A percentile compares a stretch with the other conserved stretches of the same genome.
phyloP scores from a whole-genome alignment of 352 stramenopile species.

The Pythium phragmiticola region DNA sequence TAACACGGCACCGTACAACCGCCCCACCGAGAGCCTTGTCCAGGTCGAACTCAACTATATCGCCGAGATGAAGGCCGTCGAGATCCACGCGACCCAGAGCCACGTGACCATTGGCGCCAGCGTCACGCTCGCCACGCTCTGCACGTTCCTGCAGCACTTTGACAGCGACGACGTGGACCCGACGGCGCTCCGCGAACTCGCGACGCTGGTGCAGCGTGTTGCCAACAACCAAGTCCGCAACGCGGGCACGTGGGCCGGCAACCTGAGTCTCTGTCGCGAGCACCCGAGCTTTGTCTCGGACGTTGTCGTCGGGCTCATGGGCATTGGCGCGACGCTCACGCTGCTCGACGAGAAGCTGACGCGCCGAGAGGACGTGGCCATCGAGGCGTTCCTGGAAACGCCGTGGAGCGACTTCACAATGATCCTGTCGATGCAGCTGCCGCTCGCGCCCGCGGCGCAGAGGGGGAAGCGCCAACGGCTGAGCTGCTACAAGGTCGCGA shows the following conservation, averaged over 20 bases:
- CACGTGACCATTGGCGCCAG: slow-evolving; percentile 23
- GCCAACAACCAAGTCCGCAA: slow-evolving; percentile 68
- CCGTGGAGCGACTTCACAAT: slow-evolving; percentile 26
- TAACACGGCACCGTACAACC: slow-evolving; percentile 42
- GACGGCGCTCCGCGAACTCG: slow-evolving; percentile 31
- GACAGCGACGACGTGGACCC: slow-evolving; percentile 16
- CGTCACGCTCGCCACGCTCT: slow-evolving; percentile 28
- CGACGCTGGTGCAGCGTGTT: slow-evolving; percentile 38
- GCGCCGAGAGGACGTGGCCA: slow-evolving; percentile 15
- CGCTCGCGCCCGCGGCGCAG: slow-evolving; percentile 2
- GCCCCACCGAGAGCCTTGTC: slow-evolving; percentile 15
- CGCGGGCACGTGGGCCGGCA: slow-evolving; percentile 27
- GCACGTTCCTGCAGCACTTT: slow-evolving; percentile 22
- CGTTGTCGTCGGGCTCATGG: slow-evolving; percentile 36
- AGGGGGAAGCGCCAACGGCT: slow-evolving; percentile 18
- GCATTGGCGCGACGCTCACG: slow-evolving; percentile 35
- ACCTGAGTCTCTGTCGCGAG: slow-evolving; percentile 40
- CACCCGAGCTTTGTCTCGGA: slow-evolving; percentile 56
- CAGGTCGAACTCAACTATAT: slow-evolving; percentile 43
- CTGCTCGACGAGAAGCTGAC: slow-evolving; percentile 23
- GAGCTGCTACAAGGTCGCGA: slow-evolving; percentile 51
- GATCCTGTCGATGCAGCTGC: slow-evolving; percentile 33
- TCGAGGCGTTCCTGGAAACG: slow-evolving; percentile 29
- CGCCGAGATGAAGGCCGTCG: slow-evolving; percentile 27
- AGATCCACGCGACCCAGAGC: slow-evolving; percentile 3